Conservation (phyloP, 2,329 filamentous ascomycete species). For the Tolypocladium inflatum region DNA sequence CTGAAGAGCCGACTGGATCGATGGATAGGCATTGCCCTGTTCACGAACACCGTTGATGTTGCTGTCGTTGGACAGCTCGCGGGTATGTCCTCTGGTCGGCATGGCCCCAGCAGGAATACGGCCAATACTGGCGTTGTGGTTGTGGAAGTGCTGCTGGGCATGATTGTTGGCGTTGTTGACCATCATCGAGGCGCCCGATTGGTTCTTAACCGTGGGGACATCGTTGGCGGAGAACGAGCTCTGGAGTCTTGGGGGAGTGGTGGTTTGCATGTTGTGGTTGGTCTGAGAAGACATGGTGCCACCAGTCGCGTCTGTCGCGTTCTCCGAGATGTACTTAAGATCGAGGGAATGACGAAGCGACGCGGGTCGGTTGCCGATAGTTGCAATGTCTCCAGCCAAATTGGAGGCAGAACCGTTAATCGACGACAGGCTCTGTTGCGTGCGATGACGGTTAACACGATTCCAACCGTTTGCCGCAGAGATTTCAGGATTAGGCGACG, state of each 20-base stretch:
- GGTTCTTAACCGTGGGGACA: slow-evolving; percentile 72
- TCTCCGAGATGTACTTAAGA: slow-evolving; percentile 40
- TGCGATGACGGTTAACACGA: slow-evolving; percentile 57
- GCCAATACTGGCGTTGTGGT: slow-evolving; percentile 75
- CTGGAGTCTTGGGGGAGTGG: slow-evolving; percentile 61
- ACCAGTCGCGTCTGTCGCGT: slow-evolving; percentile 25
- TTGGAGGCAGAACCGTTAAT: slow-evolving; percentile 30
- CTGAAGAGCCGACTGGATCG: slow-evolving; percentile 65
- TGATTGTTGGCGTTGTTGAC: slow-evolving; percentile 45
- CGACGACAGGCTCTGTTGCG: slow-evolving; percentile 48
- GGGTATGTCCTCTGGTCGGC: slow-evolving; percentile 55
- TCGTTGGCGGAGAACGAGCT: slow-evolving; percentile 88
- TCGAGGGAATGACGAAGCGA: slow-evolving; percentile 51
- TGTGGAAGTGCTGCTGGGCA: slow-evolving; percentile 56
- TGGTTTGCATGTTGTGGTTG: slow-evolving; percentile 42
- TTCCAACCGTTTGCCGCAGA: slow-evolving; percentile 42
- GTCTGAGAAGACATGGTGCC: slow-evolving; percentile 35
- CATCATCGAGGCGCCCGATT: slow-evolving; percentile 35
- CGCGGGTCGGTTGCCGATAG: slow-evolving; percentile 36
- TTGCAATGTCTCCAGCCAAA: slow-evolving; percentile 35
- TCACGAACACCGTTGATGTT: slow-evolving; percentile 30
- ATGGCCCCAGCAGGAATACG: slow-evolving; percentile 62
- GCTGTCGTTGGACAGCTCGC: slow-evolving; percentile 54
- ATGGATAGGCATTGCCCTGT: slow-evolving; percentile 40
- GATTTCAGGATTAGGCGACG: slow-evolving; percentile 53